These are phyloP conservation scores for Backusella luteola DNA, from an alignment of 192 early-diverging fungal genomes.

Conservation along the genomic window DNA sequence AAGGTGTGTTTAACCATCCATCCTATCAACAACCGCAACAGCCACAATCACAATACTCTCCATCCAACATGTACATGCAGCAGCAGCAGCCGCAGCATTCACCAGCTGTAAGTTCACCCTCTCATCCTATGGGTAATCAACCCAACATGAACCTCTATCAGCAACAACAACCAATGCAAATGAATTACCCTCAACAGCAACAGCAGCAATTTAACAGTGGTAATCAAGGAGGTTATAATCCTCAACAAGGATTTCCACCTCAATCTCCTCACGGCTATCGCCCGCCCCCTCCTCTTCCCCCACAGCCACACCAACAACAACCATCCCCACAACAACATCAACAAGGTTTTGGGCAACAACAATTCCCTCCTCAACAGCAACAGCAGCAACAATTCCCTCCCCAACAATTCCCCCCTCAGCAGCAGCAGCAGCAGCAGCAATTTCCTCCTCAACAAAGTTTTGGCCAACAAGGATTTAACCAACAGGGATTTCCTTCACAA, in stretches of 20 bases:
- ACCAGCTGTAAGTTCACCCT: neutral
- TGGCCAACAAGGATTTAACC: neutral
- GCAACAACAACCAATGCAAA: neutral
- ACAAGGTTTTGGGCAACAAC: neutral
- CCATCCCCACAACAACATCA: neutral
- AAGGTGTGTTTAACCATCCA: neutral
- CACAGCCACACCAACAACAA: neutral
- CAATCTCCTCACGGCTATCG: neutral
- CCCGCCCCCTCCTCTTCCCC: neutral
- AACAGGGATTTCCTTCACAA: neutral
- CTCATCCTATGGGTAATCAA: neutral
- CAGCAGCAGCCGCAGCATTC: neutral
- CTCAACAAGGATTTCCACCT: neutral
- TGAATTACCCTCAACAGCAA: neutral
- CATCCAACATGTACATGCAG: neutral
- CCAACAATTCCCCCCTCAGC: neutral
- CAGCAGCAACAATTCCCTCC: neutral
- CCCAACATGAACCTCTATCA: neutral
- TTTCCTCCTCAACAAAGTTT: neutral
- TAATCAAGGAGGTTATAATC: neutral
- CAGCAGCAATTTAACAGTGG: neutral
- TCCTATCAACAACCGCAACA: neutral
- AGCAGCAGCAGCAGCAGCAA: neutral
- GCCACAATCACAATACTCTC: neutral
- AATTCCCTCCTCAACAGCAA: neutral